Evolutionary conservation across 345 rosid genomes (phyloP).

Genomic region (Salix dunnii): DNA sequence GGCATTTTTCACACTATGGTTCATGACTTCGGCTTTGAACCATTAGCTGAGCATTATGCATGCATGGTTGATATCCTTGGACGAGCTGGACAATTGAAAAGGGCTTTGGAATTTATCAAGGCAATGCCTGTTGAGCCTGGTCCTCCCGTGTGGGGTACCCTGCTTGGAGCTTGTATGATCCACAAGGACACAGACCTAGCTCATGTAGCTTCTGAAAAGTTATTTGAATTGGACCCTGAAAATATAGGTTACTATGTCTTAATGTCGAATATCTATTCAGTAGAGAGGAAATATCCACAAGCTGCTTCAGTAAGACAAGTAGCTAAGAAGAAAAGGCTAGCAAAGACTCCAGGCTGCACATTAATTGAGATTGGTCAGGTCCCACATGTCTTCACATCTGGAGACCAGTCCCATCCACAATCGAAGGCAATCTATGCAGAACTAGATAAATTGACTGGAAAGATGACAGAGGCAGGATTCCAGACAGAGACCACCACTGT

Average conservation of each 20-base stretch:
- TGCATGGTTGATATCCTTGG: slow-evolving; percentile 82
- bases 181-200: slow-evolving; percentile 70
- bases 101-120: slow-evolving; percentile 59
- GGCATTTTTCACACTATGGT: slow-evolving; percentile 61
- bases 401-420: slow-evolving; percentile 70
- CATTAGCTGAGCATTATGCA: slow-evolving; percentile 67
- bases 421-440: slow-evolving; percentile 51
- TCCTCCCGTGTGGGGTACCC: slow-evolving; percentile 64
- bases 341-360: slow-evolving; percentile 77
- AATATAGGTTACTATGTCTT: slow-evolving; percentile 63
- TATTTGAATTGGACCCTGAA: slow-evolving; percentile 62
- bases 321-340: slow-evolving; percentile 56
- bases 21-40: slow-evolving; percentile 48
- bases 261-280: slow-evolving; percentile 66
- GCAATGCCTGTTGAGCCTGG: slow-evolving; percentile 56
- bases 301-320: slow-evolving; percentile 67
- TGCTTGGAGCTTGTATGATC: slow-evolving; percentile 77
- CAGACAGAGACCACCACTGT: slow-evolving; percentile 54
- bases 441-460: slow-evolving; percentile 55
- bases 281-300: slow-evolving; percentile 55
- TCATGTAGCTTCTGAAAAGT: slow-evolving; percentile 53
- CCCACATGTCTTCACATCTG: slow-evolving; percentile 65
- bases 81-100: slow-evolving; percentile 66
- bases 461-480: slow-evolving; percentile 76
- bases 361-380: slow-evolving; percentile 61